Evolutionary conservation across 768 basidiomycete species (phyloP).

Genomic region (Cystobasidium ongulense): DNA sequence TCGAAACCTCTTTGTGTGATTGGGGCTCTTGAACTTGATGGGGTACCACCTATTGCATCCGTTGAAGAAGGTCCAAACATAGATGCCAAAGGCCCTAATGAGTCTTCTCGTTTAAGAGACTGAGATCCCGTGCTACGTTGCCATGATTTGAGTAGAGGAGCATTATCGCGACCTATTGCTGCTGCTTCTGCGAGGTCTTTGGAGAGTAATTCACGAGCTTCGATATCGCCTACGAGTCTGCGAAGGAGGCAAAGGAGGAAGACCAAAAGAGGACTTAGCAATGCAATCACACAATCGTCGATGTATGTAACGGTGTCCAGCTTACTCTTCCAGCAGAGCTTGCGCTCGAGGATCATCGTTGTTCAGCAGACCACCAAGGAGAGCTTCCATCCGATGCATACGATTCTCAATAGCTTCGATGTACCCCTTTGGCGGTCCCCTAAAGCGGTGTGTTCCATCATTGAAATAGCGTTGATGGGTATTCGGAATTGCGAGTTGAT

Average conservation of each 20-base stretch:
- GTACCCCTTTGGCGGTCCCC: slow-evolving; percentile 86
- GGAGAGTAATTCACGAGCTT: slow-evolving; percentile 55
- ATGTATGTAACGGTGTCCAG: neutral
- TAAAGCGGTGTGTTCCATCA: slow-evolving; percentile 40
- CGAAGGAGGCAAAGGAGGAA: neutral
- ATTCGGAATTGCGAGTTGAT: too few relatives aligned
- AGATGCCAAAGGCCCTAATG: neutral
- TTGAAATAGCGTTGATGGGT: too few relatives aligned
- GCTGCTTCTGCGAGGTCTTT: slow-evolving; percentile 58
- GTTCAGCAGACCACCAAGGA: slow-evolving; percentile 70
- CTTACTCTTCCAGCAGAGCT: slow-evolving; percentile 45
- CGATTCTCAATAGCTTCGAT: slow-evolving; percentile 89
- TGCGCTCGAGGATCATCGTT: slow-evolving; percentile 51
- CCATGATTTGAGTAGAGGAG: slow-evolving; percentile 26
- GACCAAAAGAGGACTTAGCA: neutral
- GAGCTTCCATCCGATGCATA: slow-evolving; percentile 80
- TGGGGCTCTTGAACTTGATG: neutral
- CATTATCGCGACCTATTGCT: slow-evolving; percentile 15
- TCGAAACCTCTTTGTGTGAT: slow-evolving; percentile 27
- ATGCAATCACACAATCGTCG: too few relatives aligned
- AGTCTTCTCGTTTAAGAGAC: slow-evolving; percentile 10
- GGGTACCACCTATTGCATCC: neutral
- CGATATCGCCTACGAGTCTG: slow-evolving; percentile 34
- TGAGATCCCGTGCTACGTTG: neutral
- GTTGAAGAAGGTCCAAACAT: neutral